These are phyloP conservation scores for Neopestalotiopsis sp. DNA, from an alignment of 2,329 filamentous ascomycete species.

Conservation along the genomic window DNA sequence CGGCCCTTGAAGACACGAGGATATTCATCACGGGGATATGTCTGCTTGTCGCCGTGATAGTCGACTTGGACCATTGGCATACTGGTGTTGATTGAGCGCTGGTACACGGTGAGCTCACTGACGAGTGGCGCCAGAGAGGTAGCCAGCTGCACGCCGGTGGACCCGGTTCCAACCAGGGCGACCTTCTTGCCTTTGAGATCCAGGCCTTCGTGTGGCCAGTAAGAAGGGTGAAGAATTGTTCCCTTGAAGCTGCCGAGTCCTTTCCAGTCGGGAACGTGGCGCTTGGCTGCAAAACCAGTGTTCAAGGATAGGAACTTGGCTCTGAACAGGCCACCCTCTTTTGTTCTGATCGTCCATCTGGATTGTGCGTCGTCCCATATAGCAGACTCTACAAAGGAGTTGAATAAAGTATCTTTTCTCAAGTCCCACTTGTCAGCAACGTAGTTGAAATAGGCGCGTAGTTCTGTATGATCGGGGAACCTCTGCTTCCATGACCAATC, in stretches of 20 bases:
- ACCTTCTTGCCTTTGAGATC: constrained; percentile 61
- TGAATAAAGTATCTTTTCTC: constrained; percentile 50
- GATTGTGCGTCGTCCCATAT: constrained; percentile 41
- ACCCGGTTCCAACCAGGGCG: constrained; percentile 68
- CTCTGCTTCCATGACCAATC: constrained; percentile 50
- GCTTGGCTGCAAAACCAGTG: constrained; percentile 55
- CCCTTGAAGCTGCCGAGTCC: constrained; percentile 65
- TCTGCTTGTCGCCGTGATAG: constrained; percentile 49
- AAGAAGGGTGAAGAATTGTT: constrained; percentile 60
- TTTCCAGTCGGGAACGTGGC: constrained; percentile 42
- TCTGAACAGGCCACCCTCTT: constrained; percentile 43
- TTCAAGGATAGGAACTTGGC: constrained; percentile 51
- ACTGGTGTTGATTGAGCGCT: constrained; percentile 69
- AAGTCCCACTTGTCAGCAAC: constrained; percentile 49
- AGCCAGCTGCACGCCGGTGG: constrained; percentile 66
- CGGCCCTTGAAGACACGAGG: constrained; percentile 57
- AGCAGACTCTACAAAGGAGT: constrained; percentile 47
- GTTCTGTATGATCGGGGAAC: constrained; percentile 45
- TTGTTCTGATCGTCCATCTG: constrained; percentile 50
- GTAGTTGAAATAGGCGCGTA: constrained; percentile 52
- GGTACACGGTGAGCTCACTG: constrained; percentile 61
- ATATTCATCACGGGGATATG: constrained; percentile 49
- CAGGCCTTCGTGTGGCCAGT: constrained; percentile 62
- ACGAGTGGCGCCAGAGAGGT: constrained; percentile 62
- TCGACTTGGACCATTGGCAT: constrained; percentile 61